phyloP scores from a whole-genome alignment of 306 rosid genomes.

The Sphenostylis stenocarpa region DNA sequence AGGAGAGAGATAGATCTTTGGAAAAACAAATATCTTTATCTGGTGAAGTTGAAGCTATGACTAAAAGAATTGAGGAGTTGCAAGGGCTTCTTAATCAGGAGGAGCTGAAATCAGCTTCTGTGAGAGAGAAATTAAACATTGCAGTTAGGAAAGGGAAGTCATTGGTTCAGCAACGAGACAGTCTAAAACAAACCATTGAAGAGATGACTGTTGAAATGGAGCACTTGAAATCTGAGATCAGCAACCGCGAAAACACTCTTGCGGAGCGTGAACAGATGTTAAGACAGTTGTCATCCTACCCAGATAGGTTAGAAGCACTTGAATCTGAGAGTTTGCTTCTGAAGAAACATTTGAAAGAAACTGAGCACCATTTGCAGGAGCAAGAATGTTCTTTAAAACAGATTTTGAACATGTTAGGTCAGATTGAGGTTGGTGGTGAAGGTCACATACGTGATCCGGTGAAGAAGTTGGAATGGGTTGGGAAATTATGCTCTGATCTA shows the following conservation, averaged over 20 bases:
- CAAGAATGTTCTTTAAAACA: slow-evolving; percentile 51
- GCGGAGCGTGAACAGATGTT: slow-evolving; percentile 67
- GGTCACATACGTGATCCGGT: slow-evolving; percentile 57
- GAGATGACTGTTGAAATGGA: slow-evolving; percentile 60
- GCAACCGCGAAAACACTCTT: slow-evolving; percentile 45
- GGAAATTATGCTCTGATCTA: slow-evolving; percentile 58
- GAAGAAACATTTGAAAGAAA: slow-evolving; percentile 64
- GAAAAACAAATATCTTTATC: slow-evolving; percentile 61
- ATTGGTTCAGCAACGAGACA: slow-evolving; percentile 86
- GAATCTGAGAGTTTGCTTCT: slow-evolving; percentile 66
- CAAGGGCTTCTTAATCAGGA: slow-evolving; percentile 75
- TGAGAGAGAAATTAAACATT: slow-evolving; percentile 78
- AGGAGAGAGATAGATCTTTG: slow-evolving; percentile 62
- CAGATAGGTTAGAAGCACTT: slow-evolving; percentile 65
- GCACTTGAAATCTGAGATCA: slow-evolving; percentile 64
- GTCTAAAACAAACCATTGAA: slow-evolving; percentile 77
- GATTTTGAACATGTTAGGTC: slow-evolving; percentile 55
- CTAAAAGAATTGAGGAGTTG: slow-evolving; percentile 66
- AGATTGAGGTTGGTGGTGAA: slow-evolving; percentile 62
- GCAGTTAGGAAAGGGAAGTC: slow-evolving; percentile 96
- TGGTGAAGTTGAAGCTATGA: slow-evolving; percentile 59
- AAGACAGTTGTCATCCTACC: slow-evolving; percentile 51
- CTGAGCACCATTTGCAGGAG: slow-evolving; percentile 64
- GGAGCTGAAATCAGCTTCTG: slow-evolving; percentile 89
- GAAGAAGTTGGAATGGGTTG: slow-evolving; percentile 62